Percentiles rank a stretch among this genome's conserved stretches.
Conservation (phyloP, 176 grass and related monocot species). For the Cenchrus fungigraminus region DNA sequence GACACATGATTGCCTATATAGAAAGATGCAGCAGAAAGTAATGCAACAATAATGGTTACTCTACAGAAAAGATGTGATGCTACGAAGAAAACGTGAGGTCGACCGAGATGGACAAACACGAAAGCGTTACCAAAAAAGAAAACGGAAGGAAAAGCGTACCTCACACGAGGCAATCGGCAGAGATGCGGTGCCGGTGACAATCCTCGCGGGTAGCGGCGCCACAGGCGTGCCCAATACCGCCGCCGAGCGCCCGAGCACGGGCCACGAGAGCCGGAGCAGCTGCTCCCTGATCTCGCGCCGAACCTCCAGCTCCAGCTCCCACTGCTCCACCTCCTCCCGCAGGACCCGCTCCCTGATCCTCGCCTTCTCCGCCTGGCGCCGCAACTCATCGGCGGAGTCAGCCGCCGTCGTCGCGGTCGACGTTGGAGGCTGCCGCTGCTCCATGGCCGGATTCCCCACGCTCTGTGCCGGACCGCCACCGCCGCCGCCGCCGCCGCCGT, state of each 20-base stretch:
- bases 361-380: conserved; percentile 29
- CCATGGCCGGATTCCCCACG: not conserved
- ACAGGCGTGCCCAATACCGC: not conserved
- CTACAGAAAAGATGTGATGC: not conserved
- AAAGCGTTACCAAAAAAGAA: not conserved
- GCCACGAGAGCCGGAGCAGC: not conserved
- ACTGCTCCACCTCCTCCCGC: conserved; percentile 25
- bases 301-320: conserved; percentile 42
- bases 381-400: not conserved
- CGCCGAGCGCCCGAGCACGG: not conserved
- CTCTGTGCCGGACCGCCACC: not conserved
- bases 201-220: not conserved
- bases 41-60: not conserved
- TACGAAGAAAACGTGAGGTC: not conserved
- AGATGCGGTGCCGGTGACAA: not conserved
- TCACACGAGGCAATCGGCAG: not conserved
- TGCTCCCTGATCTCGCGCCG: conserved; percentile 33
- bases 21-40: not conserved
- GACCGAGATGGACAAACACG: too few species aligned
- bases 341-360: conserved; percentile 44
- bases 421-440: not conserved
- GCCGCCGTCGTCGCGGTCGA: too few species aligned
- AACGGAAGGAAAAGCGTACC: not conserved
- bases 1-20: not conserved
- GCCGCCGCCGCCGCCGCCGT: too few species aligned